These are phyloP conservation scores for Globisporangium ultimum DNA, from an alignment of 352 stramenopile genomes.

Conservation along the genomic window DNA sequence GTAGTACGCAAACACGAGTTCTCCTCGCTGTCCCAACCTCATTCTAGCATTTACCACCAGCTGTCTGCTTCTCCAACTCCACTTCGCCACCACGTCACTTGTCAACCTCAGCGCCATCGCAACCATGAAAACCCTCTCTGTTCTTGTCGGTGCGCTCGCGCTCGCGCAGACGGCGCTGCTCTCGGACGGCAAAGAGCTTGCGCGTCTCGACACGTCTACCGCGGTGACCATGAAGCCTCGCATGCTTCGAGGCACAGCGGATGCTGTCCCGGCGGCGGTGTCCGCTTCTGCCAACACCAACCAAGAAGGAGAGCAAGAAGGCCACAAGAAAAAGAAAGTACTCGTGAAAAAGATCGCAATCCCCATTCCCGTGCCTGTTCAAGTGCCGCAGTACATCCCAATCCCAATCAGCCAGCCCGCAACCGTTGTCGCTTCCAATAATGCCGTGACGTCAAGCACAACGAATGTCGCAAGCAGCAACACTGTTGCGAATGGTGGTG, in stretches of 20 bases:
- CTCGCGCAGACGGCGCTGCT: slow-evolving; percentile 1
- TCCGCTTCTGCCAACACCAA: too few species aligned
- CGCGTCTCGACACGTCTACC: background rate
- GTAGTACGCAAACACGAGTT: too few species aligned
- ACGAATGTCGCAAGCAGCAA: too few species aligned
- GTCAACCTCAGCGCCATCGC: background rate
- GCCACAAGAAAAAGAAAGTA: background rate
- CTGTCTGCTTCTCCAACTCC: background rate
- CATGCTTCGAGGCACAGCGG: too few species aligned
- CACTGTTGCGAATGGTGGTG: too few species aligned
- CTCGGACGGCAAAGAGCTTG: background rate
- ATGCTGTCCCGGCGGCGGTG: too few species aligned
- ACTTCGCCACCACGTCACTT: background rate
- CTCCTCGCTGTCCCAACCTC: background rate
- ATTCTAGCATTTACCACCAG: background rate
- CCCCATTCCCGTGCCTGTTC: slow-evolving; percentile 1
- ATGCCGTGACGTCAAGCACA: background rate
- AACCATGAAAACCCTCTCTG: slow-evolving; percentile 5
- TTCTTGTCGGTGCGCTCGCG: slow-evolving; percentile 1
- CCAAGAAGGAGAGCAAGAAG: background rate
- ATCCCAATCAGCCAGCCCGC: slow-evolving; percentile 5
- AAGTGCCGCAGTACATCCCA: slow-evolving; percentile 4
- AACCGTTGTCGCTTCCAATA: background rate
- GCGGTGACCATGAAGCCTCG: too few species aligned
- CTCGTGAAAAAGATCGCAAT: slow-evolving; percentile 7